Evolutionary conservation across 2,329 filamentous ascomycete species (phyloP), one percentile per base, ranked within the genome.

Genomic region (Calonectria hawksworthii): DNA sequence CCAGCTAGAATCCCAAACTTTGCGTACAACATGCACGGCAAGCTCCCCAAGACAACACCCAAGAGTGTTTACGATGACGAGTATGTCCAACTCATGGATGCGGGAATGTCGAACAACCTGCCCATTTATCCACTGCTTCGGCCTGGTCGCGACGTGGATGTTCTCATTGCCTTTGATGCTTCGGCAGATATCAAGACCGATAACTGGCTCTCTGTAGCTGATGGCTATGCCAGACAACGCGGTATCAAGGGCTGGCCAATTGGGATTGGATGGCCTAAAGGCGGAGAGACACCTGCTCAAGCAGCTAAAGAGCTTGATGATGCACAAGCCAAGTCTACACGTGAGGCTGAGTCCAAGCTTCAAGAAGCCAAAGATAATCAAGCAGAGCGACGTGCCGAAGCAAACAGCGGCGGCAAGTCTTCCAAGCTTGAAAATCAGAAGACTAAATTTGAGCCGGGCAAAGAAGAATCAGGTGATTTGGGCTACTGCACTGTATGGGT

Each of bases 61-160:
- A 91, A 93, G 38, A 95, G 92, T 73, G 91, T 98, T 50, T 93
- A 94, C 80, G 88, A 91, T 23, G 90, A 89, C 18, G 89, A 93
- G 56, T 94, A 98, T 83, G 89, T 96, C 23, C 93, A 95, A 77
- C 89, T 96, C 21, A 99, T 98, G 96, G 97, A 99, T 84, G 96
- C 97, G 2, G 97, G 97, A 66, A 99, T 99, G 97, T 98, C 95
- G 77, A 99, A 99, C 83, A 99, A 99, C 82, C 89, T 99, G 11
- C 97, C 97, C 2, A 96, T 99, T 52, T 99, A 99, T 83, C 97
- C 97, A 0, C 90, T 99, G 4, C 92, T 99, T 23, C 93, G 97
- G 14, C 95, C 95, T 0, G 96, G 96, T 3, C 91, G 97, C 44
- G 91, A 98, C 72, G 93, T 99, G 8, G 97, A 99, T 80, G 90